A percentile compares a stretch with the other conserved stretches of the same genome.
Conservation (phyloP, 805 yeast species). For the Nakazawaea laoshanensis region DNA sequence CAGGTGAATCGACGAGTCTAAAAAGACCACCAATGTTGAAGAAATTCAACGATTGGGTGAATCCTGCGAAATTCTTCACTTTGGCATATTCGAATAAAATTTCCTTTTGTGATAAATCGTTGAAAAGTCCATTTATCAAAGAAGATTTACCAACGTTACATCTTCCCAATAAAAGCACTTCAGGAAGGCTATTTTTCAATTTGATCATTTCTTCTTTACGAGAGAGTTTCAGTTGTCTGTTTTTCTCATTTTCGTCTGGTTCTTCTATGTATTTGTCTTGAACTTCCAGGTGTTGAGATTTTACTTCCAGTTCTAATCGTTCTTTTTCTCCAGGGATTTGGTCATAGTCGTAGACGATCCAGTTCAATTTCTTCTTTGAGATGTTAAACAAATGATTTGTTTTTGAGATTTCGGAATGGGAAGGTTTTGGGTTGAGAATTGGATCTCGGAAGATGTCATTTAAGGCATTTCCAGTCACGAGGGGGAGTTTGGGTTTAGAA, state of each 20-base stretch:
- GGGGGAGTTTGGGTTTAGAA: not conserved
- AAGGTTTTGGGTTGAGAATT: conserved; percentile 12
- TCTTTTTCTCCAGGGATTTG: conserved; percentile 52
- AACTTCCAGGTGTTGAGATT: conserved; percentile 5
- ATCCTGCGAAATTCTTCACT: conserved; percentile 26
- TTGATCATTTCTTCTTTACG: conserved; percentile 17
- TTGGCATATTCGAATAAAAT: conserved; percentile 32
- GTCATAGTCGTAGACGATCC: conserved; percentile 46
- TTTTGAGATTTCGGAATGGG: conserved; percentile 15
- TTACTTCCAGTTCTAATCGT: conserved; percentile 16
- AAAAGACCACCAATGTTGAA: conserved; percentile 58
- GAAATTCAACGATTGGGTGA: conserved; percentile 58
- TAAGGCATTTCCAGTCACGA: conserved; percentile 4
- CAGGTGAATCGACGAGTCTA: conserved; percentile 79
- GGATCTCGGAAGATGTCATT: conserved; percentile 4
- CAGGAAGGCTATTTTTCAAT: conserved; percentile 45
- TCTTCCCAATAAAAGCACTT: conserved; percentile 67
- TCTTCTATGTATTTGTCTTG: conserved; percentile 4
- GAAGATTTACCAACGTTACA: conserved; percentile 88
- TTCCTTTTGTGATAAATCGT: conserved; percentile 24
- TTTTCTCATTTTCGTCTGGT: conserved; percentile 13
- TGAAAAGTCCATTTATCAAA: conserved; percentile 51
- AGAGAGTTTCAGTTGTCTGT: conserved; percentile 19
- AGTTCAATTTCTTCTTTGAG: conserved; percentile 41
- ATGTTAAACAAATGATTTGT: conserved; percentile 35